These are phyloP conservation scores for Lachnellula subtilissima DNA, from an alignment of 2,329 filamentous ascomycete species.

Conservation along the genomic window DNA sequence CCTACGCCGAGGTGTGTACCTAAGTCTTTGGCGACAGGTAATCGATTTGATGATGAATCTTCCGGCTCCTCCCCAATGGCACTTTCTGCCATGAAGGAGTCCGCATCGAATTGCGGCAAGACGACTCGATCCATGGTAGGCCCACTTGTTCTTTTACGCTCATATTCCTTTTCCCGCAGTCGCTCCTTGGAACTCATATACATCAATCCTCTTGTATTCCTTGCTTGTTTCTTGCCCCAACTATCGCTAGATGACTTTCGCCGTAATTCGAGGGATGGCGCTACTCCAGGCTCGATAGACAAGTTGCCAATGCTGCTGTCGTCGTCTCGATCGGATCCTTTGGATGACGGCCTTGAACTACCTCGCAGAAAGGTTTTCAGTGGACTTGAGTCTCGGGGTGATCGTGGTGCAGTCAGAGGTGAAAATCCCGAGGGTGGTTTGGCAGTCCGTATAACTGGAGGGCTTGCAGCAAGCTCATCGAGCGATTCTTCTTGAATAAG, in stretches of 20 bases:
- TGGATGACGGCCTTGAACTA: slow-evolving; percentile 54
- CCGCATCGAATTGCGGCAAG: slow-evolving; percentile 25
- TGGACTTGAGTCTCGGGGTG: slow-evolving; percentile 42
- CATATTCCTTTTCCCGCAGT: slow-evolving; percentile 56
- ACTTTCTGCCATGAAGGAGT: slow-evolving; percentile 32
- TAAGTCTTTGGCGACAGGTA: slow-evolving; percentile 10
- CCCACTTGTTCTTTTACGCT: slow-evolving; percentile 52
- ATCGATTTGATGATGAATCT: slow-evolving; percentile 20
- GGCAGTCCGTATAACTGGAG: slow-evolving; percentile 75
- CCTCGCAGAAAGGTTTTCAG: slow-evolving; percentile 56
- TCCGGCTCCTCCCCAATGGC: slow-evolving; percentile 45
- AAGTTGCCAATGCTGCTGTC: slow-evolving; percentile 59
- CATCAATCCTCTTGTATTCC: slow-evolving; percentile 56
- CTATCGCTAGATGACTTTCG: slow-evolving; percentile 55
- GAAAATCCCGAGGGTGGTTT: slow-evolving; percentile 76
- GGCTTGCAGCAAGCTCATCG: slow-evolving; percentile 55
- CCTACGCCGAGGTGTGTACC: slow-evolving; percentile 12
- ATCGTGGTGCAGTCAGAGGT: slow-evolving; percentile 58
- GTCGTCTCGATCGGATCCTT: slow-evolving; percentile 52
- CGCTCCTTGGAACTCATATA: slow-evolving; percentile 71
- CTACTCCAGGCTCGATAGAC: slow-evolving; percentile 54
- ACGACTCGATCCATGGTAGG: slow-evolving; percentile 24
- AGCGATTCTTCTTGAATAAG: slow-evolving; percentile 46
- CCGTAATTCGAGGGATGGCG: slow-evolving; percentile 44
- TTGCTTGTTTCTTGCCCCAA: slow-evolving; percentile 54